A percentile compares a stretch with the other conserved stretches of the same genome.
These are phyloP conservation scores for Aspergillus hancockii DNA, from an alignment of 495 filamentous ascomycete species.

Conservation along the genomic window DNA sequence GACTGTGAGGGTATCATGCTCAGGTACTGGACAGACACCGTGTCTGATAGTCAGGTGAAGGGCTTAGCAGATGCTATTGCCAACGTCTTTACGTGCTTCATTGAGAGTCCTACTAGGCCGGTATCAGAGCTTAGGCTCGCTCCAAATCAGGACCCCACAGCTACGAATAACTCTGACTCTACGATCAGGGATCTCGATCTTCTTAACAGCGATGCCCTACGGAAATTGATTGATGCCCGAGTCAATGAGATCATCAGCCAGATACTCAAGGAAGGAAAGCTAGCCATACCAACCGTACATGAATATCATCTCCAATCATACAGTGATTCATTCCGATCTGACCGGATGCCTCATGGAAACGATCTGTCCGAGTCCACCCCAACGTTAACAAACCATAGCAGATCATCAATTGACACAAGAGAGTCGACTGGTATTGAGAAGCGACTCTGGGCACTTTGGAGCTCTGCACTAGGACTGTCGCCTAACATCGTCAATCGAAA, in stretches of 20 bases:
- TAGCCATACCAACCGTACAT: conserved; percentile 26
- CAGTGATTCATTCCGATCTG: conserved; percentile 19
- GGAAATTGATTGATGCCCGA: conserved; percentile 42
- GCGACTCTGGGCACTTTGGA: conserved; percentile 48
- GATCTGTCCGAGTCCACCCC: conserved; percentile 17
- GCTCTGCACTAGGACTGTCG: conserved; percentile 42
- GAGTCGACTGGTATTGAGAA: conserved; percentile 26
- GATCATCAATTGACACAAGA: conserved; percentile 16
- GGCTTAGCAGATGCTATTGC: conserved; percentile 33
- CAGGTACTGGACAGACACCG: conserved; percentile 49
- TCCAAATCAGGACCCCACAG: conserved; percentile 1
- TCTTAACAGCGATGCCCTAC: conserved; percentile 32
- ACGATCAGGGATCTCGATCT: conserved; percentile 1
- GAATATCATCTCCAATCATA: conserved; percentile 16
- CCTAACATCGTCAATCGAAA: conserved; percentile 40
- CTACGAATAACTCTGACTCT: not conserved
- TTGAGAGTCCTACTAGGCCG: conserved; percentile 28
- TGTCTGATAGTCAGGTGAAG: conserved; percentile 43
- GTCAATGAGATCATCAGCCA: conserved; percentile 41
- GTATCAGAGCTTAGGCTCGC: conserved; percentile 27
- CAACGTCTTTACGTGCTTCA: conserved; percentile 35
- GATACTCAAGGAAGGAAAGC: conserved; percentile 40
- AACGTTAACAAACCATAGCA: conserved; percentile 14
- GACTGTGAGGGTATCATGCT: conserved; percentile 47
- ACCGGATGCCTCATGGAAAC: not conserved